A percentile compares a stretch with the other conserved stretches of the same genome.
These are phyloP conservation scores for Rhodomyrtus psidioides DNA, from an alignment of 441 rosid genomes.

Conservation along the genomic window DNA sequence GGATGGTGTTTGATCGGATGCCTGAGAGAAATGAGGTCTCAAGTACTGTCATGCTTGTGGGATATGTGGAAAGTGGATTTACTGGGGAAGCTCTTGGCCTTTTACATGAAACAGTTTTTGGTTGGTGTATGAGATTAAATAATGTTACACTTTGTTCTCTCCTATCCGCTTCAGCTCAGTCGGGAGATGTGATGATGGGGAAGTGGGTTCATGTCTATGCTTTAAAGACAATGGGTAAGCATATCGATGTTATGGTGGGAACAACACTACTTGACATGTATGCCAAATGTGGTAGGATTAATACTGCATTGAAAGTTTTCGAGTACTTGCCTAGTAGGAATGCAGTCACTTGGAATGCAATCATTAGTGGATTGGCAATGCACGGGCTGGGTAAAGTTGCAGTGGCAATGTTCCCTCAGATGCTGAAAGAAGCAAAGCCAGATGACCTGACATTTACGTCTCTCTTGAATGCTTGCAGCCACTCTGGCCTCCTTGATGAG, in stretches of 20 bases:
- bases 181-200: conserved; percentile 55
- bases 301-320: conserved; percentile 38
- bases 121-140: conserved; percentile 28
- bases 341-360: conserved; percentile 73
- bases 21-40: conserved; percentile 66
- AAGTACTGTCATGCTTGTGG: conserved; percentile 65
- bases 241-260: conserved; percentile 48
- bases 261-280: conserved; percentile 82
- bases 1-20: conserved; percentile 49
- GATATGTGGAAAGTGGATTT: conserved; percentile 59
- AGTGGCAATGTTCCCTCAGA: conserved; percentile 41
- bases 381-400: conserved; percentile 55
- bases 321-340: conserved; percentile 45
- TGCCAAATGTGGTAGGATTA: conserved; percentile 69
- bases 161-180: conserved; percentile 59
- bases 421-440: conserved; percentile 58
- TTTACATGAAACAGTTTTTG: conserved; percentile 36
- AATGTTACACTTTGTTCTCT: conserved; percentile 53
- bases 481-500: conserved; percentile 60
- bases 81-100: conserved; percentile 36
- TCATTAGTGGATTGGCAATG: conserved; percentile 70
- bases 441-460: conserved; percentile 71
- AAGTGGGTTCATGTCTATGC: conserved; percentile 72
- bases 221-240: conserved; percentile 43
- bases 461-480: conserved; percentile 72